phyloP scores from a whole-genome alignment of 2,329 filamentous ascomycete species.

The Ophiostoma himal-ulmi region DNA sequence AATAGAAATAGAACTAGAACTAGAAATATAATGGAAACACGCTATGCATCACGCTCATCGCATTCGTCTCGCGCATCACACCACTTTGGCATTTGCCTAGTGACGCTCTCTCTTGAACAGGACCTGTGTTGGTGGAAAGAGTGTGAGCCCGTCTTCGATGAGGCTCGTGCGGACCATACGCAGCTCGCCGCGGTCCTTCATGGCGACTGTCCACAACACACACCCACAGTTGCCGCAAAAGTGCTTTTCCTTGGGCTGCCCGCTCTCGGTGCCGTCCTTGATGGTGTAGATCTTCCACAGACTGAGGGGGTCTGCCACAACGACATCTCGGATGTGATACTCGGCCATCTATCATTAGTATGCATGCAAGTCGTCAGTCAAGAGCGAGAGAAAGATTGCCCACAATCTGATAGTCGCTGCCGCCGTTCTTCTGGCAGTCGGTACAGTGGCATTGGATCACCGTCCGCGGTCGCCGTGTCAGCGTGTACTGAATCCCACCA shows the following conservation, averaged over 20 bases:
- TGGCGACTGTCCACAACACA: slow-evolving; percentile 27
- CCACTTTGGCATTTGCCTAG: background rate
- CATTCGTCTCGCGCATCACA: background rate
- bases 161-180: slow-evolving; percentile 26
- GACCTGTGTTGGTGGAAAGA: slow-evolving; percentile 25
- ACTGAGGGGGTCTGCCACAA: slow-evolving; percentile 24
- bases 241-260: slow-evolving; percentile 27
- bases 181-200: slow-evolving; percentile 24
- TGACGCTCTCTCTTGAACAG: slow-evolving; percentile 9
- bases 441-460: slow-evolving; percentile 27
- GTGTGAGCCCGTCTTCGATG: slow-evolving; percentile 22
- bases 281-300: slow-evolving; percentile 26
- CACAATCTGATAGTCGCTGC: slow-evolving; percentile 26
- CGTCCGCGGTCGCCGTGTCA: slow-evolving; percentile 23
- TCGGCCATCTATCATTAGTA: slow-evolving; percentile 23
- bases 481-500: slow-evolving; percentile 26
- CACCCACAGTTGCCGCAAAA: slow-evolving; percentile 28
- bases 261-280: slow-evolving; percentile 25
- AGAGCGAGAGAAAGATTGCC: background rate
- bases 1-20: background rate
- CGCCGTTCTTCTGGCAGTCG: slow-evolving; percentile 26
- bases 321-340: slow-evolving; percentile 25
- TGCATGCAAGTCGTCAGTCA: too few species aligned
- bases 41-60: background rate
- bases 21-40: background rate